phyloP scores from a whole-genome alignment of 805 yeast genomes.

The Jamesozyma lodderae region DNA sequence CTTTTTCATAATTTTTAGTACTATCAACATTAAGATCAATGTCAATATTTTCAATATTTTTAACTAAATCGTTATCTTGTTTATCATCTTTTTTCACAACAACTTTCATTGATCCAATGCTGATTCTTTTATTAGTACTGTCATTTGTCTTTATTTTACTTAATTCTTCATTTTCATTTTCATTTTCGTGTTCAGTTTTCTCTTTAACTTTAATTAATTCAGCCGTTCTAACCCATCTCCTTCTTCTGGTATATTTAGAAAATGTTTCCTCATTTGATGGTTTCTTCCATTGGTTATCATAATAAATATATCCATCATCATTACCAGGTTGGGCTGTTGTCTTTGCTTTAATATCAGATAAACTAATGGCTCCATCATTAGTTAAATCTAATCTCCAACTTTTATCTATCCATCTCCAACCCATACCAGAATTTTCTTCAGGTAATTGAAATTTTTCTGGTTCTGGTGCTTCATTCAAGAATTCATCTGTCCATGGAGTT shows the following conservation, averaged over 20 bases:
- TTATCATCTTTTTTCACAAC: no score
- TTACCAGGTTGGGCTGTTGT: conserved; percentile 57
- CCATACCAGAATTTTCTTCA: conserved; percentile 59
- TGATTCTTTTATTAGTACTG: no score
- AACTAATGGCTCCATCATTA: conserved; percentile 75
- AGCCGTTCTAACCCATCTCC: conserved; percentile 95
- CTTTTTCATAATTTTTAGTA: conserved; percentile 3
- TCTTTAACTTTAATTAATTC: conserved; percentile 45
- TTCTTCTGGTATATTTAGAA: conserved; percentile 83
- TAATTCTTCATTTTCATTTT: neutral
- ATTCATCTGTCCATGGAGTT: conserved; percentile 95
- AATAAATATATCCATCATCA: conserved; percentile 83
- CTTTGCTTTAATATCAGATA: conserved; percentile 49
- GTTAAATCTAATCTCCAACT: conserved; percentile 87
- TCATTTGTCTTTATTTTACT: no score
- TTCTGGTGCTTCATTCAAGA: conserved; percentile 72
- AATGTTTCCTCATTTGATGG: conserved; percentile 82
- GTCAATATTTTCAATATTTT: neutral
- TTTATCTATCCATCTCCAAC: conserved; percentile 93
- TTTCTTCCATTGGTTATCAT: conserved; percentile 88
- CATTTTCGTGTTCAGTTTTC: neutral
- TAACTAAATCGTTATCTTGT: no score
- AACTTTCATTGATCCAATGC: no score
- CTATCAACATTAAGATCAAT: neutral
- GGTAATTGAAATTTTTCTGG: conserved; percentile 82